Evolutionary conservation across 2,329 filamentous ascomycete species (phyloP), one percentile per base, ranked within the genome.

Genomic region (Pseudonectria buxi): DNA sequence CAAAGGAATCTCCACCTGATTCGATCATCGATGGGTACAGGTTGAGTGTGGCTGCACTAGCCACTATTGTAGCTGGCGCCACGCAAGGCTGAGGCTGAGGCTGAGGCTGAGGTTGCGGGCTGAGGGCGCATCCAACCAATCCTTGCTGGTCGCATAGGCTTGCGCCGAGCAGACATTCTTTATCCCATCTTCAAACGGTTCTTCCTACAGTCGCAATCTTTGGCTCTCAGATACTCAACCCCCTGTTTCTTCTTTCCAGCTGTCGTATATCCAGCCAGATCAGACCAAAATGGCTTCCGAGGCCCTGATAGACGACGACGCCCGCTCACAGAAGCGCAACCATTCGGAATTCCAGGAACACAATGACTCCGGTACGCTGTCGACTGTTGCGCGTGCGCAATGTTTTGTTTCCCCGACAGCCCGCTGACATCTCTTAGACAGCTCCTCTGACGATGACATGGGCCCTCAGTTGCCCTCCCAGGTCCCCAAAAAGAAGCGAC

Each of bases 381-480:
- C 28, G 33, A 26, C n/a, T 12, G 12, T 24, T n/a, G 9, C 18
- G 18, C 18, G 18, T 28, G 15, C 34, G 18, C 15, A 28, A 32
- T 37, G 37, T 28, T 32, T 28, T 13, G 32, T 30, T 31, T 30
- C 26, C 12, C 6, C 10, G 30, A 15, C n/a, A 33, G 7, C 12
- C 7, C 24, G 35, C 32, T 40, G 35, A 55, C 40, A 26, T 16
- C 36, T 26, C 24, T 44, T 38, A 73, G 78, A 77, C 35, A 78
- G 74, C 52, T 94, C 86, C 25, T 90, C 85, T 4, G 84, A 87
- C 53, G 88, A 95, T 64, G 89, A 94, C 57, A 92, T 95, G 67
- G 92, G 92, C 28, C 92, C 92, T 18, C 83, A 90, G 50, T 76
- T 96, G 22, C 90, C 92, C 28, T 83, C 87, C 2, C 75, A 81